Base-by-base conservation (phyloP, 805 yeast species). In the Soucietia sequanensis region DNA sequence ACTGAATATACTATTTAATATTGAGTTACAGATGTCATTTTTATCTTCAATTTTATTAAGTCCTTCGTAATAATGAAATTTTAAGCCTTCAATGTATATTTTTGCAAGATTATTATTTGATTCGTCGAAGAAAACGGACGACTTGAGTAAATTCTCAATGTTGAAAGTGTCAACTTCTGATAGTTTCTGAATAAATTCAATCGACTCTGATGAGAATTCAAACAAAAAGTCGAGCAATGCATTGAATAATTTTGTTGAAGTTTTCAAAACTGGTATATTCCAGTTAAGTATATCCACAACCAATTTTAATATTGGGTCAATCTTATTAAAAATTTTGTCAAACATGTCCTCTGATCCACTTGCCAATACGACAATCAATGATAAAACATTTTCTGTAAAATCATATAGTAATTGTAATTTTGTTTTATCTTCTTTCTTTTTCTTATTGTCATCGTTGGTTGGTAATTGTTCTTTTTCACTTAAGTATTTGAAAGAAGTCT, bases 351-450 rank as follows among this genome's bases (percentile, higher is more conserved):
- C 81, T 6, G 83, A 75, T 9, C 81, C 75, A 47, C 80, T 76
- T 14, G 82, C 77, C 31, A 89, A 65, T 1, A 83, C 83, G 13
- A 81, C 78, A 5, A 81, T 57, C 35, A 88, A 68, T 0, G 93
- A 81, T 21, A 87, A 51, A 15, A 88, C 51, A 52, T 87, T 87
- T 45, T 88, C 96, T 4, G 81, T 67, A 48, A 75, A 81, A 44
- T 82, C 91, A 46, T 74, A 75, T 33, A 84, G 57, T 38, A 81
- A 51, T 27, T 70, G 67, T 26, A 62, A 57, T 23, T 75, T 72
- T 30, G 72, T 65, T 26, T 72, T 68, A 48, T 62, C 66, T 25
- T 54, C 33, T 33, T 50, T 42, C 39, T 46, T 42, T 32, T 38
- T 40, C 30, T 56, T 48, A 41, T 41, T 36, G n/a, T 47, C 24